Conservation (phyloP, 2,329 filamentous ascomycete genomes). For the Tolypocladium sp. region DNA sequence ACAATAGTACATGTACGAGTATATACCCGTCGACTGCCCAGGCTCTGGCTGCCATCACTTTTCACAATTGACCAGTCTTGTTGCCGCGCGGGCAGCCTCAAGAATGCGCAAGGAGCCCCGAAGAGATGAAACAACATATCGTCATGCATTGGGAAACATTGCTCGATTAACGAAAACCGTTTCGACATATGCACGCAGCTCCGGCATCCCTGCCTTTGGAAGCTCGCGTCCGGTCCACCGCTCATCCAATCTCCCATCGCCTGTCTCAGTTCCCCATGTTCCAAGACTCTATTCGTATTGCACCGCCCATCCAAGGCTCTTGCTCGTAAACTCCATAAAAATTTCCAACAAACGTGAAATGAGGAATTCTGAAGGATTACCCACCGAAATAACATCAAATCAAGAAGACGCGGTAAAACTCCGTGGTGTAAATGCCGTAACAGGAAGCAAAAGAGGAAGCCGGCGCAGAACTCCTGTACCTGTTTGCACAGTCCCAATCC, state of each 20-base stretch:
- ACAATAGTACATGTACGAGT: too few species aligned
- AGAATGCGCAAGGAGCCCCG: not conserved
- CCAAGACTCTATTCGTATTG: not conserved
- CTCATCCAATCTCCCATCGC: not conserved
- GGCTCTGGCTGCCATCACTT: not conserved
- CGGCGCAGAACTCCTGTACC: constrained; percentile 2
- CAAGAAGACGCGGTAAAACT: not conserved
- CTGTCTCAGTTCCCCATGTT: not conserved
- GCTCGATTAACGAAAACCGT: not conserved
- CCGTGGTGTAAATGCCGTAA: not conserved
- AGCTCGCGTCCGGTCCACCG: not conserved
- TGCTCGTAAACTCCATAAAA: not conserved
- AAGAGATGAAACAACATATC: not conserved
- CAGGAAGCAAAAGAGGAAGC: not conserved
- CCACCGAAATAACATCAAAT: not conserved
- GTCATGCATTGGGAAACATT: not conserved
- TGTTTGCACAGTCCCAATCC: constrained; percentile 7
- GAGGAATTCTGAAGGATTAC: not conserved
- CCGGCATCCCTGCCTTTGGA: not conserved
- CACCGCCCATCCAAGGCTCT: not conserved
- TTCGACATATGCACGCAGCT: not conserved
- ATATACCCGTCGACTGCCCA: not conserved
- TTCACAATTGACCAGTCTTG: constrained; percentile 1
- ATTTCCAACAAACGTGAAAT: not conserved
- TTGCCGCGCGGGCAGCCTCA: not conserved